Conservation (phyloP, 2,329 filamentous ascomycete species). For the Curvularia sp. region DNA sequence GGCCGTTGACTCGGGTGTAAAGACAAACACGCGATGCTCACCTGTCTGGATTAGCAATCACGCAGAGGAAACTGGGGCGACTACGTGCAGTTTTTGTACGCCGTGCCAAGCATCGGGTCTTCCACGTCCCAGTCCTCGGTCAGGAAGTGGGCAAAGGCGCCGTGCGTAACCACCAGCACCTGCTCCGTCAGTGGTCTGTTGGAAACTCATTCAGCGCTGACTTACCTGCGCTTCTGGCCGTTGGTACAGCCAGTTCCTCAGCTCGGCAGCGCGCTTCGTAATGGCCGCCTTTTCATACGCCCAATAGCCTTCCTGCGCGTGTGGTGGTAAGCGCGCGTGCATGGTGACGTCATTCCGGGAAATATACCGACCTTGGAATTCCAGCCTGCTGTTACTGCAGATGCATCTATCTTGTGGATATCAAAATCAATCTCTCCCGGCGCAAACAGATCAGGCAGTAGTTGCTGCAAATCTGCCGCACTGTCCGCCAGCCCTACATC, state of each 20-base stretch:
- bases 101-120: conserved; percentile 40
- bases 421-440: conserved; percentile 67
- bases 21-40: conserved; percentile 44
- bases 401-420: conserved; percentile 63
- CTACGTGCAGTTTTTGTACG: conserved; percentile 44
- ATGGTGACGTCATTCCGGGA: not conserved
- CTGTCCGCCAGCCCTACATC: conserved; percentile 67
- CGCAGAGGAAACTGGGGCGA: not conserved
- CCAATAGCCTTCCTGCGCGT: conserved; percentile 39
- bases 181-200: conserved; percentile 53
- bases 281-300: conserved; percentile 40
- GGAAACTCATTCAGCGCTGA: not conserved
- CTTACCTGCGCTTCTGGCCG: conserved; percentile 39
- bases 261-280: conserved; percentile 36
- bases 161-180: conserved; percentile 80
- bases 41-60: conserved; percentile 16
- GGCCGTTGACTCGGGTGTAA: conserved; percentile 32
- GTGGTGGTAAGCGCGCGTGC: conserved; percentile 17
- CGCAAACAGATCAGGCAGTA: conserved; percentile 42
- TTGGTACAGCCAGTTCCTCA: conserved; percentile 39
- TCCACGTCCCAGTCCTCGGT: conserved; percentile 73
- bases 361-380: conserved; percentile 64
- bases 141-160: conserved; percentile 83
- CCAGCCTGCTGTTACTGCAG: conserved; percentile 70
- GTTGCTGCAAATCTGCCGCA: conserved; percentile 56